These are phyloP conservation scores for Neurospora sublineolata DNA, from an alignment of 495 filamentous ascomycete species.

Conservation along the genomic window DNA sequence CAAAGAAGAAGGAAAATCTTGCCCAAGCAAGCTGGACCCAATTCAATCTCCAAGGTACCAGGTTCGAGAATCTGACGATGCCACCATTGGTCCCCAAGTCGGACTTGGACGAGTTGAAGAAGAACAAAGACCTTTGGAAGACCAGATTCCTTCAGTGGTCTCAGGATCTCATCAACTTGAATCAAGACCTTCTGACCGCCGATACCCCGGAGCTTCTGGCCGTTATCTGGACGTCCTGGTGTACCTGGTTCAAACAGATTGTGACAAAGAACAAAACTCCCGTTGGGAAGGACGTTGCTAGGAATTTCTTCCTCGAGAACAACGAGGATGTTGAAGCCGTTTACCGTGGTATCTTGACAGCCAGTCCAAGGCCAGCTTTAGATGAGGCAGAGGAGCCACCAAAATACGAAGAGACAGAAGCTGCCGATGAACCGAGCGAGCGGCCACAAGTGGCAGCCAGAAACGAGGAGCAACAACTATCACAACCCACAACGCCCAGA, in stretches of 20 bases:
- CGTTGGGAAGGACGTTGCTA: conserved; percentile 6
- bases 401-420: neutral
- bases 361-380: neutral
- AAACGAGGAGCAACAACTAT: neutral
- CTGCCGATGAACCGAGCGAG: neutral
- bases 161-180: conserved; percentile 5
- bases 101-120: neutral
- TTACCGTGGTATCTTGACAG: neutral
- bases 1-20: neutral
- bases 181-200: conserved; percentile 2
- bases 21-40: neutral
- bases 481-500: neutral
- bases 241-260: conserved; percentile 8
- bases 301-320: conserved; percentile 3
- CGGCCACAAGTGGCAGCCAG: neutral
- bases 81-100: neutral
- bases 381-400: neutral
- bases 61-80: neutral
- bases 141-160: conserved; percentile 13
- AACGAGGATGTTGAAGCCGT: neutral
- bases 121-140: conserved; percentile 7
- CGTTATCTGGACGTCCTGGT: neutral
- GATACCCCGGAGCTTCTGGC: neutral
- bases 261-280: conserved; percentile 5
- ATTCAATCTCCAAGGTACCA: neutral